Base-by-base conservation (phyloP, 2,329 filamentous ascomycete genomes). In the Sporothrix humicola region DNA sequence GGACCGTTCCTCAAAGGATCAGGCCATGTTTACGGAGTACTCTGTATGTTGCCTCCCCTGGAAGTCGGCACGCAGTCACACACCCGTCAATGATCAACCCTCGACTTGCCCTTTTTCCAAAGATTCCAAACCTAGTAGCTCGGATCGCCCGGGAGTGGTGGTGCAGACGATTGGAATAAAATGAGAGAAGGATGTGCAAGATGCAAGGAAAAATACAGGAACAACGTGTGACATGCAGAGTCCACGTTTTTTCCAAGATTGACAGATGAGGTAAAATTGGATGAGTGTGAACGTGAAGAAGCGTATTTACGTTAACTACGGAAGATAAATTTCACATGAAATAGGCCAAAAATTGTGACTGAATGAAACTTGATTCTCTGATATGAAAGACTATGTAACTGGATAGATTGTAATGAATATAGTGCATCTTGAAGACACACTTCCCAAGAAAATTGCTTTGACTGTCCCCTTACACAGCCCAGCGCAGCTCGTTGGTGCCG, bases 401-500 rank as follows among this genome's bases (percentile, higher is more conserved):
- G 4, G 31, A 37, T 37, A 37, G 31, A 37, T 37, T 37, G 31
- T 37, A 37, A 37, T 5, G 31, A 37, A 37, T 37, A 37, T 37
- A 37, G 5, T 37, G 31, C 31, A 37, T 37, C 31, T 37, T 37
- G 31, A 37, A 37, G 31, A 37, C 23, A 26, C 23, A 26, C 23
- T 26, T 26, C 23, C 3, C 23, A 26, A 26, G 1, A 26, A 26
- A 26, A 26, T 26, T 1, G 23, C 3, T 26, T 1, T 26, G 23
- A 1, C 23, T 26, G 23, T 26, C 23, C 31, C 37, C 26, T 20
- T 46, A 72, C 12, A 72, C 71, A 10, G 59, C 15, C 71, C 71
- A 72, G 26, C 71, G 71, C 48, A 66, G 59, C 59, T 66, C 71
- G 71, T 68, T 46, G 17, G 61, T 72, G 58, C 71, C 71, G 5